Evolutionary conservation across 2,329 filamentous ascomycete genomes (phyloP), one percentile per base, ranked within the genome.

Genomic region (Rutstroemia sp.): DNA sequence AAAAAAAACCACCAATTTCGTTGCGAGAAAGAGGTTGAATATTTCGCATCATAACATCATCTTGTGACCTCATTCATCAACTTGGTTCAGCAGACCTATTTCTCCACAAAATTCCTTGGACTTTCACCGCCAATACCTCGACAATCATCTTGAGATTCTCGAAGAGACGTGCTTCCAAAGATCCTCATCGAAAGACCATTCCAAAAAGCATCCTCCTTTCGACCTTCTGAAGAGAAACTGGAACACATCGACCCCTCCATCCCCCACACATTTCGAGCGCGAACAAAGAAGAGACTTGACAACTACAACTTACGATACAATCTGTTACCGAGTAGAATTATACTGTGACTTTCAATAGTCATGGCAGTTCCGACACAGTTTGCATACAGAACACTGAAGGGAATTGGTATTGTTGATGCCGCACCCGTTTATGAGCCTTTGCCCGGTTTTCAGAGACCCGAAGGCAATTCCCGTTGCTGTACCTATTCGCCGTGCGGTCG

Each of bases 311-410:
- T 38, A 56, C 50, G 41, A 58, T 53, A 56, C 61, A 64, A 65
- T 48, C 63, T 63, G 64, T 61, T 54, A 54, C 56, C 56, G 51
- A 61, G 56, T 60, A 50, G 53, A 55, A 55, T 55, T 58, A 55
- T 58, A 63, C 68, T 69, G 88, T 90, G 87, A 80, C 87, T 91
- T 91, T 90, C 71, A 85, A 83, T 91, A 91, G 88, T 85, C 83
- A 96, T 96, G 91, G 88, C 89, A 73, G 86, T 80, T 79, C 85
- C 89, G 70, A 87, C 92, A 77, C 92, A 96, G 84, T 88, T 96
- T 84, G 89, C 90, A 75, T 96, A 88, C 81, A 90, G 94, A 77
- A 96, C 94, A 74, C 88, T 92, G 76, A 97, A 96, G 84, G 87
- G 86, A 73, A 92, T 99, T 78, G 92, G 92, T 69, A 80, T 97